Conservation (phyloP, 2,329 filamentous ascomycete genomes). For the Ophiostoma australiae region DNA sequence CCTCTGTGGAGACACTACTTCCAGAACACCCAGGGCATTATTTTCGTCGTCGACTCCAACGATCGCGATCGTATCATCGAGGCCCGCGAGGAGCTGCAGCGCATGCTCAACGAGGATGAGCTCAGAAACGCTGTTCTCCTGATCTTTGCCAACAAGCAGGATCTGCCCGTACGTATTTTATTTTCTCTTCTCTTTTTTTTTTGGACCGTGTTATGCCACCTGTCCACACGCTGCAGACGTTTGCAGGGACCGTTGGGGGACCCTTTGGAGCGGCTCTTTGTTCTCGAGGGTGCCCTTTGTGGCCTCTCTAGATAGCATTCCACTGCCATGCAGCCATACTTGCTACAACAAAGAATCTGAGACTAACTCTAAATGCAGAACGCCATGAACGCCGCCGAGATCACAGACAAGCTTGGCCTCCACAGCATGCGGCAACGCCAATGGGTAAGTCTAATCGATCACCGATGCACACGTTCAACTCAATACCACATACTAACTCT, state of each 20-base stretch:
- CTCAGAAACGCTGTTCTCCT: conserved; percentile 94
- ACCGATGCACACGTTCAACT: neutral
- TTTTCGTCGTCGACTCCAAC: conserved; percentile 99
- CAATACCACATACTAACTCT: neutral
- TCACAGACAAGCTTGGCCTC: conserved; percentile 99
- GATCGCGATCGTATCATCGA: conserved; percentile 97
- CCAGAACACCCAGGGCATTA: conserved; percentile 98
- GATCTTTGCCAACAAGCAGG: conserved; percentile 99
- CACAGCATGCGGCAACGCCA: conserved; percentile 97
- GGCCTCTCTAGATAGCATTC: conserved; percentile 14
- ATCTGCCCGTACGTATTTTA: conserved; percentile 73
- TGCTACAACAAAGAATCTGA: neutral
- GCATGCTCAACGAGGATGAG: conserved; percentile 98
- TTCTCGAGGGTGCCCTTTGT: conserved; percentile 14
- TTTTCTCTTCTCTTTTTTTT: neutral
- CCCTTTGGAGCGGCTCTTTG: conserved; percentile 14
- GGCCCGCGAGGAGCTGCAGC: conserved; percentile 91
- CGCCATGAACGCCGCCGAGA: conserved; percentile 99
- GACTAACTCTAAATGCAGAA: conserved; percentile 55
- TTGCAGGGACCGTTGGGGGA: neutral
- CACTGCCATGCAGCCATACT: neutral
- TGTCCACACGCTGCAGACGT: neutral
- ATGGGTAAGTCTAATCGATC: conserved; percentile 67
- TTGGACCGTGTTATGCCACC: neutral
- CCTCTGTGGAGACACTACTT: conserved; percentile 99